phyloP scores from a whole-genome alignment of 2,329 filamentous ascomycete genomes.

The Calonectria pauciramosa region DNA sequence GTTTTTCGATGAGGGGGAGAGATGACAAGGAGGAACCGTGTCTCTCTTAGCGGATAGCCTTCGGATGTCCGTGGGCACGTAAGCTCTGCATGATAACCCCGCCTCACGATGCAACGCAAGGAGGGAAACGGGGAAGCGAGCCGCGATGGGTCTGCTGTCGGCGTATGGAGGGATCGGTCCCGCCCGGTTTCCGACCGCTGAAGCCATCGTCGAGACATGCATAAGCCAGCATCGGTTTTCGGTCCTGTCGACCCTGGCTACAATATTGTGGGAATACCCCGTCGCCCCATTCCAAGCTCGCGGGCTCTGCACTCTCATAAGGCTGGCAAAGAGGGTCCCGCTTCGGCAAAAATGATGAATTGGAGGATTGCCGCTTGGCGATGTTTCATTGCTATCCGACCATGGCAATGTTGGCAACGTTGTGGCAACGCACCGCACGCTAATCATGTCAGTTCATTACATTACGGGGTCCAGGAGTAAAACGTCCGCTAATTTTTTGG shows the following conservation, averaged over 20 bases:
- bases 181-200: background rate
- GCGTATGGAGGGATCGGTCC: conserved; percentile 11
- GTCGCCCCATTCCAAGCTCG: background rate
- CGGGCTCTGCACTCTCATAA: background rate
- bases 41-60: conserved; percentile 21
- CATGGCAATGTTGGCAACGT: background rate
- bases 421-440: background rate
- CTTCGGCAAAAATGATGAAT: conserved; percentile 6
- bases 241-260: background rate
- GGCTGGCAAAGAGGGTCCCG: background rate
- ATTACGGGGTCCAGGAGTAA: background rate
- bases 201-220: background rate
- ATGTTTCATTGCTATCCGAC: background rate
- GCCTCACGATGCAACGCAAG: conserved; percentile 36
- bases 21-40: conserved; percentile 16
- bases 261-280: background rate
- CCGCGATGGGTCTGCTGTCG: conserved; percentile 33
- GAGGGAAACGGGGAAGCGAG: conserved; percentile 34
- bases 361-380: background rate
- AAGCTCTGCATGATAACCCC: conserved; percentile 34
- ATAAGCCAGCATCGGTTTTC: background rate
- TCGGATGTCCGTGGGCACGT: conserved; percentile 13
- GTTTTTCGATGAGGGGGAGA: background rate
- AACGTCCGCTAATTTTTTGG: background rate
- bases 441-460: background rate